Percentiles rank a stretch among this genome's conserved stretches.
Conservation (phyloP, 257 asterid genomes). For the Gentiana macrophylla region DNA sequence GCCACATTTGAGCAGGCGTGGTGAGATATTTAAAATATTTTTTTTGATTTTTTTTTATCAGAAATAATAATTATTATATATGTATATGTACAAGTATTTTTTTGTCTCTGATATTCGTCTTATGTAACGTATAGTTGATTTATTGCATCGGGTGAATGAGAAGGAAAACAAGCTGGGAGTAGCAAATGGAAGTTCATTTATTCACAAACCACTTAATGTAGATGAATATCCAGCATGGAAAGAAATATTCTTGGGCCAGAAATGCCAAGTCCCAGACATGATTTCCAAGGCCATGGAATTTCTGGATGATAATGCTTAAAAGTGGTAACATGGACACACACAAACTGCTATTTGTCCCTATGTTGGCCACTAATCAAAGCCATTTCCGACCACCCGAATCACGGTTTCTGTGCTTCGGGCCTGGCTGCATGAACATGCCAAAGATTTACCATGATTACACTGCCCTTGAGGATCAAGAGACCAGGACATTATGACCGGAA, state of each 20-base stretch:
- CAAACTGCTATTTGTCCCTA: slow-evolving; percentile 44
- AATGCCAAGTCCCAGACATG: slow-evolving; percentile 44
- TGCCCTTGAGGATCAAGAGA: slow-evolving; percentile 9
- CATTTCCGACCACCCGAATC: slow-evolving; percentile 32
- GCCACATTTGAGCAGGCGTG: no score
- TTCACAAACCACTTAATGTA: slow-evolving; percentile 26
- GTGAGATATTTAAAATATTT: no score
- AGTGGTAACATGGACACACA: slow-evolving; percentile 62
- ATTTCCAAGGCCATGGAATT: slow-evolving; percentile 52
- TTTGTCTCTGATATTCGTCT: no score
- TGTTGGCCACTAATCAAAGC: slow-evolving; percentile 40
- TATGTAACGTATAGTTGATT: not conserved
- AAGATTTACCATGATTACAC: slow-evolving; percentile 33
- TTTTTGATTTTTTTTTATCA: no score
- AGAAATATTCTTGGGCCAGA: slow-evolving; percentile 40
- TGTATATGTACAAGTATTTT: no score
- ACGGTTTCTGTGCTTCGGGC: slow-evolving; percentile 56
- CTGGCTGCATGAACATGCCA: slow-evolving; percentile 67
- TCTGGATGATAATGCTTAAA: slow-evolving; percentile 70
- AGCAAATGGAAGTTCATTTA: slow-evolving; percentile 38
- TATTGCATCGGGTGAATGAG: slow-evolving; percentile 39
- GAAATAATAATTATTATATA: no score
- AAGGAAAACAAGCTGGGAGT: slow-evolving; percentile 47
- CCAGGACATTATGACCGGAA: slow-evolving; percentile 29
- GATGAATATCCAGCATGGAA: slow-evolving; percentile 59